Evolutionary conservation across 306 rosid genomes (phyloP).

Genomic region (Cicer arietinum): DNA sequence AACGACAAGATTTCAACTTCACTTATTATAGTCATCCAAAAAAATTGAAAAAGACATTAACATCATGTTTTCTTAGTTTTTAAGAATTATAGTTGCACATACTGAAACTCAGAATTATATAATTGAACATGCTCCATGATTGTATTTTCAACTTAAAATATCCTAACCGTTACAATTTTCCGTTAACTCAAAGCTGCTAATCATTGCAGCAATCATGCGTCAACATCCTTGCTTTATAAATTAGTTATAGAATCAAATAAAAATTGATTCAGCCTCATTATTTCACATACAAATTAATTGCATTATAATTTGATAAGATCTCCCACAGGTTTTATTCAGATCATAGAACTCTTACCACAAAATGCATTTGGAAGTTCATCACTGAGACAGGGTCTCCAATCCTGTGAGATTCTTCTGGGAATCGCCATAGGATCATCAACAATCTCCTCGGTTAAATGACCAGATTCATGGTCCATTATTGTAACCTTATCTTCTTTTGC

Average conservation of each 20-base stretch:
- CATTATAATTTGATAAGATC: conserved; percentile 12
- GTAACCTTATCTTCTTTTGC: conserved; percentile 76
- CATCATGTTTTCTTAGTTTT: conserved; percentile 10
- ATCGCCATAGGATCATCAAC: conserved; percentile 74
- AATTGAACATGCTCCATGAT: not conserved
- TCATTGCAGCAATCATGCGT: not conserved
- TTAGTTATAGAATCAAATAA: conserved; percentile 26
- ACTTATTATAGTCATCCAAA: not conserved
- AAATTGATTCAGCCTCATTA: conserved; percentile 6
- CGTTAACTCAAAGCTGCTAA: not conserved
- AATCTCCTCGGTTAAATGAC: conserved; percentile 55
- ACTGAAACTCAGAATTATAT: conserved; percentile 2
- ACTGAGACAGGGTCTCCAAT: conserved; percentile 66
- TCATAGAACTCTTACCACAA: conserved; percentile 63
- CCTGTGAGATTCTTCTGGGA: conserved; percentile 64
- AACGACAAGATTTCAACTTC: not conserved
- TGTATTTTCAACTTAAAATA: conserved; percentile 6
- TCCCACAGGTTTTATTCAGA: not conserved
- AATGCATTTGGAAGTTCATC: conserved; percentile 80
- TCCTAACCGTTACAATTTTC: conserved; percentile 2
- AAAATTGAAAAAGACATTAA: conserved; percentile 8
- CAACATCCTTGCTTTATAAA: conserved; percentile 3
- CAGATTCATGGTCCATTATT: conserved; percentile 67
- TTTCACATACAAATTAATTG: conserved; percentile 28
- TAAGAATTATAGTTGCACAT: conserved; percentile 11